Evolutionary conservation across 1,139 yeast genomes (phyloP).

Genomic region (Kluyveromyces marxianus): DNA sequence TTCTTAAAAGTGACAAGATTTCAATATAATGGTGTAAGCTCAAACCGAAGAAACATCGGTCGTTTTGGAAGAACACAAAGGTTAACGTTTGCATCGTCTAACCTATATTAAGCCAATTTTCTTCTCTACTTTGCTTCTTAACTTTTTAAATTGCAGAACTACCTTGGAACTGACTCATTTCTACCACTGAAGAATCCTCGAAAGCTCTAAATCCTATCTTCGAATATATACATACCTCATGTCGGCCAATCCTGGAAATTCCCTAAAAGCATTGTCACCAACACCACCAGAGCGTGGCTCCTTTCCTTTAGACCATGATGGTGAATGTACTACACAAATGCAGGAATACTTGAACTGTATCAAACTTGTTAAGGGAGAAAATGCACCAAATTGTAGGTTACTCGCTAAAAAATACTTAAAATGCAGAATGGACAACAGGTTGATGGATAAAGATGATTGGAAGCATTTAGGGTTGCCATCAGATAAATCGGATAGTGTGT

Average conservation of each 20-base stretch:
- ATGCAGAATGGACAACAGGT: constrained; percentile 85
- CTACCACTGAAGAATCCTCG: no score
- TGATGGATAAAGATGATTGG: constrained; percentile 84
- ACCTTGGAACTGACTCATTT: no score
- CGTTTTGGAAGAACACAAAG: no score
- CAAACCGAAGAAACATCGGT: no score
- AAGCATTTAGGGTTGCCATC: constrained; percentile 76
- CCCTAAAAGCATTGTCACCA: constrained; percentile 55
- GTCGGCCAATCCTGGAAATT: constrained; percentile 36
- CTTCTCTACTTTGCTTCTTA: no score
- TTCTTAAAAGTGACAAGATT: no score
- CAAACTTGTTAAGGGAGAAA: constrained; percentile 68
- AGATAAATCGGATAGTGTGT: constrained; percentile 28
- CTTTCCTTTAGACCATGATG: constrained; percentile 88
- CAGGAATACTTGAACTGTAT: constrained; percentile 68
- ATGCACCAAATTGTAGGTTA: constrained; percentile 82
- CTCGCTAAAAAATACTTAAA: constrained; percentile 74
- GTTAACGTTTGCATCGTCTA: no score
- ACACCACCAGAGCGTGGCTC: constrained; percentile 96
- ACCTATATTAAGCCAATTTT: no score
- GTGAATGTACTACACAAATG: constrained; percentile 77
- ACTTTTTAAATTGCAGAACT: no score
- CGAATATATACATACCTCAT: constrained; percentile 8
- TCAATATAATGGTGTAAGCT: no score
- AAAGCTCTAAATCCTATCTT: no score